A percentile compares a stretch with the other conserved stretches of the same genome.
These are phyloP conservation scores for Solanum hybrid DNA, from an alignment of 305 asterid genomes.

Conservation along the genomic window DNA sequence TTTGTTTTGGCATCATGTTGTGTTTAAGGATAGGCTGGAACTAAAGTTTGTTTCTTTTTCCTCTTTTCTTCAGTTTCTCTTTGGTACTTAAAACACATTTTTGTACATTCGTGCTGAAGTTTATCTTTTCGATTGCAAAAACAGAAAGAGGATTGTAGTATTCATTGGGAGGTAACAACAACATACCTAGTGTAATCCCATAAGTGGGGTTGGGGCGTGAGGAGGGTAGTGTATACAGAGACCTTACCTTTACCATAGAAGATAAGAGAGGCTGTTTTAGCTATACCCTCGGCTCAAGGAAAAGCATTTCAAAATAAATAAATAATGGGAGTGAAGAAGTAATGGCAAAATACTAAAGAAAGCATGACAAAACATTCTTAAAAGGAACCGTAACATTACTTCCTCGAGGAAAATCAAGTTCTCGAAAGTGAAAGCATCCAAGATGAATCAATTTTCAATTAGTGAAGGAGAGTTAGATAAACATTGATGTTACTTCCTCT, in stretches of 20 bases:
- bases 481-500: not conserved
- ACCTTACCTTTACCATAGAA: not conserved
- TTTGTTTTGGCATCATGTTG: not conserved
- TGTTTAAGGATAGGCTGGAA: too few species aligned
- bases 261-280: not conserved
- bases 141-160: not conserved
- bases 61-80: not conserved
- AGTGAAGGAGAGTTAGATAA: not conserved
- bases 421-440: not conserved
- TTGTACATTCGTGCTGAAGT: not conserved
- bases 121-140: not conserved
- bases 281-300: not conserved
- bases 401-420: not conserved
- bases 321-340: not conserved
- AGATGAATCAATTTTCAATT: not conserved
- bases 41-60: not conserved
- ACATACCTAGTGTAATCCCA: not conserved
- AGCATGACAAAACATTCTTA: not conserved
- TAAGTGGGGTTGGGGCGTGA: not conserved
- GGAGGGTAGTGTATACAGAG: not conserved
- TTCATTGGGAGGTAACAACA: not conserved
- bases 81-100: not conserved
- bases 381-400: not conserved
- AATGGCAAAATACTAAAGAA: not conserved
- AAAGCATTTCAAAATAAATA: not conserved